A percentile compares a stretch with the other conserved stretches of the same genome.
phyloP scores from a whole-genome alignment of 306 rosid genomes.

The Lithocarpus polystachyus region DNA sequence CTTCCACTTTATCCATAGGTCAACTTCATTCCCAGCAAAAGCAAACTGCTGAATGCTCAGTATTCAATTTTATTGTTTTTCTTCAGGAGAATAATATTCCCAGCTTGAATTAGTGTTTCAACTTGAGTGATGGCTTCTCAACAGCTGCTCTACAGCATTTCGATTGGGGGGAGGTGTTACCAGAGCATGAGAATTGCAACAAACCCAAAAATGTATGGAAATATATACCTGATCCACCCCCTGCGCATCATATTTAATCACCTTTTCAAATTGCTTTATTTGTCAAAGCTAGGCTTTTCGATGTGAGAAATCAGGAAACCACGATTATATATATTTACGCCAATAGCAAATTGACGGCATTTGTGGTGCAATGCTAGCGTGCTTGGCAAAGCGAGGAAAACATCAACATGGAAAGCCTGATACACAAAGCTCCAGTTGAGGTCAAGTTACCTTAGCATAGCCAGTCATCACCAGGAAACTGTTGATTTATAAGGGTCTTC shows the following conservation, averaged over 20 bases:
- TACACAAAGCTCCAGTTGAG: background rate
- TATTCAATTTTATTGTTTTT: background rate
- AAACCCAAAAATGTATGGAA: conserved; percentile 60
- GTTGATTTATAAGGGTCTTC: conserved; percentile 62
- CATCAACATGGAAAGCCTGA: background rate
- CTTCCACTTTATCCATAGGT: background rate
- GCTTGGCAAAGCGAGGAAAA: background rate
- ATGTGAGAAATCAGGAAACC: background rate
- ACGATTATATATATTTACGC: background rate
- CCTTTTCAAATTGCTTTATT: background rate
- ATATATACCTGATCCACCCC: conserved; percentile 74
- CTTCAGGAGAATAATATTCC: conserved; percentile 80
- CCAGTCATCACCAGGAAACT: conserved; percentile 49
- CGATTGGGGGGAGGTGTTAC: conserved; percentile 68
- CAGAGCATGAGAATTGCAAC: conserved; percentile 64
- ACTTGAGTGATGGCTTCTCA: conserved; percentile 76
- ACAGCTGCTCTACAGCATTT: conserved; percentile 82
- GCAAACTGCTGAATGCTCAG: background rate
- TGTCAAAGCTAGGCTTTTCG: conserved; percentile 5
- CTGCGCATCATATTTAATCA: conserved; percentile 39
- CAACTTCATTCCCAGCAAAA: background rate
- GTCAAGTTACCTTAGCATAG: conserved; percentile 55
- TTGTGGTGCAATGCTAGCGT: background rate
- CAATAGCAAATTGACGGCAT: background rate
- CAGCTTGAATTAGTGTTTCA: conserved; percentile 73